Conservation (phyloP, 2,329 filamentous ascomycete genomes). For the Aspergillus piperis region DNA sequence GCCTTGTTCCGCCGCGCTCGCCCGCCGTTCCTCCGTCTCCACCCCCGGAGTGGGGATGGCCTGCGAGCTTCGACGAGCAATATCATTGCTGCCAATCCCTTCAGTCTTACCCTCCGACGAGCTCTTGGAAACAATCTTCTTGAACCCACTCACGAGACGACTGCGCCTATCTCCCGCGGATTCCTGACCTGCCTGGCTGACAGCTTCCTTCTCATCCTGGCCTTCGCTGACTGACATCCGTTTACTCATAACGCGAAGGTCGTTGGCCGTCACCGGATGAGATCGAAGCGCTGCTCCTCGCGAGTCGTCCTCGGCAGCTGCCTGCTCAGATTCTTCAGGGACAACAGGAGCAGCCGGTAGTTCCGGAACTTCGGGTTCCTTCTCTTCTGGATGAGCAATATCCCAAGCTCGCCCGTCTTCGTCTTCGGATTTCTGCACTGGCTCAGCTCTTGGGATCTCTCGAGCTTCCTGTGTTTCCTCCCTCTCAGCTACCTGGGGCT, state of each 20-base stretch:
- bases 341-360: constrained; percentile 2
- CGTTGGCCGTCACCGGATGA: constrained; percentile 31
- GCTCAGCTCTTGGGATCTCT: background rate
- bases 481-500: background rate
- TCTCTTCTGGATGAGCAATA: constrained; percentile 2
- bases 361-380: constrained; percentile 1
- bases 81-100: constrained; percentile 11
- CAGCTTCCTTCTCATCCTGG: constrained; percentile 20
- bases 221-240: constrained; percentile 18
- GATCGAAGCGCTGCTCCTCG: constrained; percentile 33
- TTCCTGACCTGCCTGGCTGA: constrained; percentile 14
- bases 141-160: constrained; percentile 31
- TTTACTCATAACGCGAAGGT: constrained; percentile 23
- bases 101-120: constrained; percentile 25
- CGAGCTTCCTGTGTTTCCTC: background rate
- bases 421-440: background rate
- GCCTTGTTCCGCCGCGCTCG: constrained; percentile 34
- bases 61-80: constrained; percentile 5
- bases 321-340: background rate
- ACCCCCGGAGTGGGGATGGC: constrained; percentile 14
- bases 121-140: constrained; percentile 28
- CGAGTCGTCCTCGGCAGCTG: constrained; percentile 13
- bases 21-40: constrained; percentile 29
- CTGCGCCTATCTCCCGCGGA: constrained; percentile 11
- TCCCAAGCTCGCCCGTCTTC: background rate